Percentiles rank a stretch among this genome's conserved stretches.
phyloP scores from a whole-genome alignment of 768 basidiomycete species.

The Gloeostereum incarnatum region DNA sequence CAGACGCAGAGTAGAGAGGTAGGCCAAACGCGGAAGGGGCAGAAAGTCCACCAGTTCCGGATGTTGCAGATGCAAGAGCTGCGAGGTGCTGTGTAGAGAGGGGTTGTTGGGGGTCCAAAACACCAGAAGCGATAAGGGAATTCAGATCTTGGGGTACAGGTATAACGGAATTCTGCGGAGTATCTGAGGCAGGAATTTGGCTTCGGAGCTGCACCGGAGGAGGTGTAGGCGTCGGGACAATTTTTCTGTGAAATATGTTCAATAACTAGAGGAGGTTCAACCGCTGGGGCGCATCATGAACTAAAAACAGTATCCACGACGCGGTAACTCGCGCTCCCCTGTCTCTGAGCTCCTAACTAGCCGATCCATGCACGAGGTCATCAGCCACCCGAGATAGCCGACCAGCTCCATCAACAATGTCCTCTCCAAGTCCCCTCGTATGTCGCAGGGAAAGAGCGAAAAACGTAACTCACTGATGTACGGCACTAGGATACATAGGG shows the following conservation, averaged over 20 bases:
- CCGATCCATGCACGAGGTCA: neutral
- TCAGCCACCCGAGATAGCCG: neutral
- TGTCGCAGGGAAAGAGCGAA: no score
- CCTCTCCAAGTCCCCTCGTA: slow-evolving; percentile 1
- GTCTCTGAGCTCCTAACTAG: neutral
- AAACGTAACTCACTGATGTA: no score
- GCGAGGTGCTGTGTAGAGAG: slow-evolving; percentile 1
- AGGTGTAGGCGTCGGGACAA: slow-evolving; percentile 6
- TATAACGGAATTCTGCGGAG: no score
- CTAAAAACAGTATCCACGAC: no score
- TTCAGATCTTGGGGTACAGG: no score
- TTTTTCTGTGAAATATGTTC: no score
- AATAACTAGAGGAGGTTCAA: no score
- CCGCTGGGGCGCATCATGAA: no score
- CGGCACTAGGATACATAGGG: slow-evolving; percentile 6
- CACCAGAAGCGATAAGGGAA: slow-evolving; percentile 4
- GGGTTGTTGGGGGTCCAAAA: slow-evolving; percentile 4
- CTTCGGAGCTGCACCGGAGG: neutral
- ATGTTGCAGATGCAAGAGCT: neutral
- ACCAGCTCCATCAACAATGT: neutral
- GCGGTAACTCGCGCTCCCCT: neutral
- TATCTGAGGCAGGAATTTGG: slow-evolving; percentile 4
- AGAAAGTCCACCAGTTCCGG: slow-evolving; percentile 8
- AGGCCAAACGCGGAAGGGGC: slow-evolving; percentile 25
- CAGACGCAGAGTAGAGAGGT: slow-evolving; percentile 81